A percentile compares a stretch with the other conserved stretches of the same genome.
Conservation (phyloP, 73 alveolate species). For the Stentor coeruleus region DNA sequence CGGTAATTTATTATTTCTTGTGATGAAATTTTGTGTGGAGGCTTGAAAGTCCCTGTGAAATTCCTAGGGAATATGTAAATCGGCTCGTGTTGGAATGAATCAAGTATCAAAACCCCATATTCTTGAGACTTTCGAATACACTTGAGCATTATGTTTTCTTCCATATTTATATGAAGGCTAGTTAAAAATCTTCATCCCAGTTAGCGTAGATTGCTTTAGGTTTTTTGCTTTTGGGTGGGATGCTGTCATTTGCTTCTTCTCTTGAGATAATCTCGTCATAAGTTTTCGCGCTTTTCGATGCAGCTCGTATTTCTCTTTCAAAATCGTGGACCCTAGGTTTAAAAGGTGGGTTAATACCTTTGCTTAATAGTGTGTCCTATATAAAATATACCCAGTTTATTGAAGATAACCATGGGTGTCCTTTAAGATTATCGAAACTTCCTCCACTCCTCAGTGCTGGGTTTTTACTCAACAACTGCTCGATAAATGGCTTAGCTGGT, state of each 20-base stretch:
- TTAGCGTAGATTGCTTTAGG: not conserved
- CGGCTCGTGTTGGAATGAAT: not conserved
- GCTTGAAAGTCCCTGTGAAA: not conserved
- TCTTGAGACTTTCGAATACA: not conserved
- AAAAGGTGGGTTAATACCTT: conserved; percentile 3
- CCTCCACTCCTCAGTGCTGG: conserved; percentile 27
- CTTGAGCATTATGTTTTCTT: not conserved
- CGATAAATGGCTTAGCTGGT: conserved; percentile 22
- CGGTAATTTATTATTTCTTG: not conserved
- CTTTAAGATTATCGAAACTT: not conserved
- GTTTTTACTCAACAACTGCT: conserved; percentile 8
- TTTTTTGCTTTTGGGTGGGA: not conserved
- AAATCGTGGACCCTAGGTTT: not conserved
- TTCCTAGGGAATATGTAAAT: not conserved
- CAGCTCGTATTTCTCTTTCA: not conserved
- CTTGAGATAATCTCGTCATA: not conserved
- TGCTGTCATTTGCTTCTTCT: not conserved
- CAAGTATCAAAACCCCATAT: not conserved
- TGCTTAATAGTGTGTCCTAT: conserved; percentile 7
- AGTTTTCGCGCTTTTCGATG: not conserved
- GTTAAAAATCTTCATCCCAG: conserved; percentile 4
- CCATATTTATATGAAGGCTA: too few relatives aligned
- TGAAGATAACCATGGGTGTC: not conserved
- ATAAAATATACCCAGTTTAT: conserved; percentile 18
- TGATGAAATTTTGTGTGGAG: not conserved